Percentiles rank a stretch among this genome's conserved stretches.
phyloP scores from a whole-genome alignment of 306 rosid species.

The Corylus americana region DNA sequence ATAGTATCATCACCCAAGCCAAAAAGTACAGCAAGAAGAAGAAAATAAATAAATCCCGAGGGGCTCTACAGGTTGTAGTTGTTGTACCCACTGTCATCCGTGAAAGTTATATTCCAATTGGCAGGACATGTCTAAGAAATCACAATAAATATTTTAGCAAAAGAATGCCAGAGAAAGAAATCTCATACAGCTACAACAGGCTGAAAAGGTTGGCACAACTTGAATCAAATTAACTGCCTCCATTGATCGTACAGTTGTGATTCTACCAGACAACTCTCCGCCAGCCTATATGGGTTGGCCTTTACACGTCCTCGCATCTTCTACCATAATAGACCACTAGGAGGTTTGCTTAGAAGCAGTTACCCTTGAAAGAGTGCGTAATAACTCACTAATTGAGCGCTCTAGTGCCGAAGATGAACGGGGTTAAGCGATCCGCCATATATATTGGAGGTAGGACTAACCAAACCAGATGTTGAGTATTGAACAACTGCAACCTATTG shows the following conservation, averaged over 20 bases:
- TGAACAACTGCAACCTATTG: constrained; percentile 6
- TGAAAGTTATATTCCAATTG: background rate
- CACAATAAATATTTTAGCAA: background rate
- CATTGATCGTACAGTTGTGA: too few species aligned
- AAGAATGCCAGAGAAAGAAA: background rate
- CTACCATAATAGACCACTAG: too few species aligned
- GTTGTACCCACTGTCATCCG: background rate
- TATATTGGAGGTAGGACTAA: constrained; percentile 11
- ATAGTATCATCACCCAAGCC: background rate
- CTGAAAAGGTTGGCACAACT: background rate
- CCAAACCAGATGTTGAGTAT: constrained; percentile 9
- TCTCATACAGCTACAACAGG: background rate
- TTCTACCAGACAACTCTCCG: too few species aligned
- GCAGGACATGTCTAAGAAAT: background rate
- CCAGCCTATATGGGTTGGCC: too few species aligned
- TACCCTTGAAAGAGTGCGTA: too few species aligned
- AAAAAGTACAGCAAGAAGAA: background rate
- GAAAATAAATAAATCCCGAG: background rate
- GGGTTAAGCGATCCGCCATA: too few species aligned
- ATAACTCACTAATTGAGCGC: too few species aligned
- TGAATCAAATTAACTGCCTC: background rate
- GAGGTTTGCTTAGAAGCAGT: too few species aligned
- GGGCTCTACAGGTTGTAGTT: background rate
- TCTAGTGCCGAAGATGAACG: too few species aligned
- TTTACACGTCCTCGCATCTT: too few species aligned